Percentiles rank a stretch among this genome's conserved stretches.
phyloP scores from a whole-genome alignment of 352 stramenopile species.

The Phytophthora multivora region DNA sequence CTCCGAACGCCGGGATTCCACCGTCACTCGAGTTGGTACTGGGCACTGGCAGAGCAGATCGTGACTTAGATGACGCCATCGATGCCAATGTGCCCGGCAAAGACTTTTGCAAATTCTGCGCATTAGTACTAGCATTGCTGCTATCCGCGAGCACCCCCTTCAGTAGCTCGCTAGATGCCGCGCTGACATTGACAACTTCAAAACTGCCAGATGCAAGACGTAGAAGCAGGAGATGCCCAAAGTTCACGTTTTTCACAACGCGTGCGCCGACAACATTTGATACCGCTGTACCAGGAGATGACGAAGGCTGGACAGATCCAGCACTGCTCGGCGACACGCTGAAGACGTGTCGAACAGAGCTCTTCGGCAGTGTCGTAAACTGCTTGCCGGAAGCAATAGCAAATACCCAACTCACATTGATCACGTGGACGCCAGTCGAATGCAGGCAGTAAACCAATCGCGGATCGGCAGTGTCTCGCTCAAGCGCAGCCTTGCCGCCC shows the following conservation, averaged over 20 bases:
- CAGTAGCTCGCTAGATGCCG: conserved; percentile 71
- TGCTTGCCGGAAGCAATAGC: conserved; percentile 60
- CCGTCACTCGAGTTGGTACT: conserved; percentile 23
- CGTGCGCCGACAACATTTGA: conserved; percentile 68
- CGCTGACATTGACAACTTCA: conserved; percentile 83
- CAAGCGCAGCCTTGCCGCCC: conserved; percentile 62
- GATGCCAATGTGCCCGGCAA: conserved; percentile 61
- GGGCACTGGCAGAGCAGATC: background rate
- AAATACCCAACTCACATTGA: conserved; percentile 79
- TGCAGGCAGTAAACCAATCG: conserved; percentile 77
- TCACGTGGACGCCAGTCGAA: conserved; percentile 76
- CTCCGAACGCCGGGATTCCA: conserved; percentile 50
- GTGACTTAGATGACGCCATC: conserved; percentile 46
- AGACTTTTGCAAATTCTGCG: conserved; percentile 35
- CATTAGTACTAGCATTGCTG: conserved; percentile 8
- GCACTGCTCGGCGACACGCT: conserved; percentile 58
- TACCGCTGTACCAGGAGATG: conserved; percentile 21
- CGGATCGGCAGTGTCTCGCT: conserved; percentile 53
- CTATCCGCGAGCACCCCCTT: conserved; percentile 57
- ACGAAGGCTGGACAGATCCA: background rate
- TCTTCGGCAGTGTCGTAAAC: conserved; percentile 66
- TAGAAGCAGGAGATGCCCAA: conserved; percentile 77
- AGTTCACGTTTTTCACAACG: conserved; percentile 77
- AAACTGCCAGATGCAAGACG: conserved; percentile 72
- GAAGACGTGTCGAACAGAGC: conserved; percentile 77